Evolutionary conservation across 1,284 basidiomycete genomes (phyloP).

Genomic region (Uromyces viciae-fabae): DNA sequence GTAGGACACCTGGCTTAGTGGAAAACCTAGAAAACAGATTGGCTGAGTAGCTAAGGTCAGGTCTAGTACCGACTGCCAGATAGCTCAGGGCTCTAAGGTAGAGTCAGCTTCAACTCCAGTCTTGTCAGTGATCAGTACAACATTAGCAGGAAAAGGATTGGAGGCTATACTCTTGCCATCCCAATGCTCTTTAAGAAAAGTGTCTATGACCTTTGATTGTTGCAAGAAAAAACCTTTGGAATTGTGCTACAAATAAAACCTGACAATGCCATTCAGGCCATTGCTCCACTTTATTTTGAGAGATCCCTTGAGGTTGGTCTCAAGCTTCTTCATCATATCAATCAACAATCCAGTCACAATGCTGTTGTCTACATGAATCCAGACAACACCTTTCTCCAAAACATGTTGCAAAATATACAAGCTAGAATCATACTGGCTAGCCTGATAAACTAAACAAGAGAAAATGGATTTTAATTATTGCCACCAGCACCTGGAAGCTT

Average conservation of each 20-base stretch:
- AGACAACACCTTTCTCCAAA: neutral
- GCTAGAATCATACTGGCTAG: neutral
- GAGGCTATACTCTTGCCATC: neutral
- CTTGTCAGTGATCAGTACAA: neutral
- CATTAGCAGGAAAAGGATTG: too few relatives aligned
- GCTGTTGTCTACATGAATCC: neutral
- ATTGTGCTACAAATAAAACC: neutral
- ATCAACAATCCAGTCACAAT: neutral
- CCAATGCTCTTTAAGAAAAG: neutral
- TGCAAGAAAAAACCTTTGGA: neutral
- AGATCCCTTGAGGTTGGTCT: neutral
- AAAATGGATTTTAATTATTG: neutral
- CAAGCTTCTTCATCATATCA: neutral
- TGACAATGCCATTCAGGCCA: neutral
- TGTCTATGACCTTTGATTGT: neutral
- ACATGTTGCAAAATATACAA: neutral
- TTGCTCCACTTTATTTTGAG: neutral
- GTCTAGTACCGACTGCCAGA: neutral
- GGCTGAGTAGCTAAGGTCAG: neutral
- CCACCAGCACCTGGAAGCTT: neutral
- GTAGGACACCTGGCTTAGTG: neutral
- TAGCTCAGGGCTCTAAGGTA: too few relatives aligned
- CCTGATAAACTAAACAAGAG: neutral
- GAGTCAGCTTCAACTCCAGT: too few relatives aligned
- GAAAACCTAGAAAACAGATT: neutral